Conservation (phyloP, 352 stramenopile species). For the Globisporangium spiculum region DNA sequence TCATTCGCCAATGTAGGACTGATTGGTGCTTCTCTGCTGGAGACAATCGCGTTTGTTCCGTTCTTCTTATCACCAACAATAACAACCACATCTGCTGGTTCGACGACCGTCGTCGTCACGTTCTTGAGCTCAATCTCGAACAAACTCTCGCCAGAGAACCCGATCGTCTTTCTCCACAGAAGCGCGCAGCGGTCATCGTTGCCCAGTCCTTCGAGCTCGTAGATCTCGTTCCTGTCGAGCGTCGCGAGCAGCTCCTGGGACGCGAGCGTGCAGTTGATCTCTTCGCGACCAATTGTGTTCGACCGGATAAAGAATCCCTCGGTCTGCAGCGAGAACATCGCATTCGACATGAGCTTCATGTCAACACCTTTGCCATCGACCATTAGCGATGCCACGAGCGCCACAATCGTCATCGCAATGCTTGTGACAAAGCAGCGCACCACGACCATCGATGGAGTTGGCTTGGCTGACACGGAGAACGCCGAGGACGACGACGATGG, state of each 20-base stretch:
- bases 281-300: conserved; percentile 34
- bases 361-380: conserved; percentile 14
- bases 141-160: not conserved
- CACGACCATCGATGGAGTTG: conserved; percentile 20
- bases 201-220: conserved; percentile 36
- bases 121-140: conserved; percentile 47
- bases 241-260: conserved; percentile 47
- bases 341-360: not conserved
- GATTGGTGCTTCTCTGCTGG: not conserved
- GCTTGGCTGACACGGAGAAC: conserved; percentile 24
- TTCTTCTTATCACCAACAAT: conserved; percentile 3
- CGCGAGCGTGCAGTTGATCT: conserved; percentile 43
- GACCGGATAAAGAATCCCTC: conserved; percentile 52
- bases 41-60: not conserved
- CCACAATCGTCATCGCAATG: conserved; percentile 19
- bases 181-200: conserved; percentile 67
- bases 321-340: conserved; percentile 6
- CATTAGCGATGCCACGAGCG: conserved; percentile 46
- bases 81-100: not conserved
- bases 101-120: conserved; percentile 12
- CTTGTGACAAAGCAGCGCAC: conserved; percentile 27
- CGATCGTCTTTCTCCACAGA: conserved; percentile 22
- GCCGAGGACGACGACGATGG: conserved; percentile 8
- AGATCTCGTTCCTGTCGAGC: conserved; percentile 41
- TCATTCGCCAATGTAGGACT: not conserved